phyloP scores from a whole-genome alignment of 2,329 filamentous ascomycete species.

The Xylariaceae sp. region DNA sequence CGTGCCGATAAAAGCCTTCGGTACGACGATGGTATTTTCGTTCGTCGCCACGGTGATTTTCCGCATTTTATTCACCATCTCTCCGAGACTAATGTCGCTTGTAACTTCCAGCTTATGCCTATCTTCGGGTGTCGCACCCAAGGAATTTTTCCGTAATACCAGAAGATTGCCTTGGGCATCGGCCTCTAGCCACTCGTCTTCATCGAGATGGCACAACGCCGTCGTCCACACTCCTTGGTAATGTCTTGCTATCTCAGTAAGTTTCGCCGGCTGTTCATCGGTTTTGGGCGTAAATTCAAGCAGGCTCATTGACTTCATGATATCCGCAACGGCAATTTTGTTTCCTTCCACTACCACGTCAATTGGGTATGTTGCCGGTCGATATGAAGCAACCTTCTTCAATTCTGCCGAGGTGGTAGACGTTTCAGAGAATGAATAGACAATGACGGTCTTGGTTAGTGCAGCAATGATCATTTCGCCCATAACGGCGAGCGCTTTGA shows the following conservation, averaged over 20 bases:
- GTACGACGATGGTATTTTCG: slow-evolving; percentile 63
- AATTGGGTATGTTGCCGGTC: slow-evolving; percentile 77
- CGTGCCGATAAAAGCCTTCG: slow-evolving; percentile 82
- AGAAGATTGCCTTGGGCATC: slow-evolving; percentile 86
- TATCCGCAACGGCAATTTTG: slow-evolving; percentile 76
- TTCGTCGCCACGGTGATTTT: slow-evolving; percentile 62
- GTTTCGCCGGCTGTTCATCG: slow-evolving; percentile 51
- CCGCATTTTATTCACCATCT: slow-evolving; percentile 87
- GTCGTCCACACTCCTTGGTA: slow-evolving; percentile 79
- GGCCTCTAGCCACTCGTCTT: slow-evolving; percentile 71
- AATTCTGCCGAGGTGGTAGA: slow-evolving; percentile 54
- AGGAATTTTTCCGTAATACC: slow-evolving; percentile 66
- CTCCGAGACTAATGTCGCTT: slow-evolving; percentile 78
- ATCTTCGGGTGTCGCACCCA: slow-evolving; percentile 71
- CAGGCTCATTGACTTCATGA: slow-evolving; percentile 88
- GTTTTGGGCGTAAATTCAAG: slow-evolving; percentile 61
- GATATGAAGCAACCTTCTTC: slow-evolving; percentile 67
- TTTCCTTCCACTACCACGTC: slow-evolving; percentile 70
- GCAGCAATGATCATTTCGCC: slow-evolving; percentile 76
- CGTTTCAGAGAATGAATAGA: slow-evolving; percentile 52
- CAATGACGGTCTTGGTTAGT: slow-evolving; percentile 76
- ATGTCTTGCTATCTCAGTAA: slow-evolving; percentile 73
- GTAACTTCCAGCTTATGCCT: slow-evolving; percentile 63
- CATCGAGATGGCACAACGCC: slow-evolving; percentile 65
- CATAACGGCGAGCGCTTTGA: slow-evolving; percentile 70